Base-by-base conservation (phyloP, 1,284 basidiomycete species). In the Apiotrichum sp. region DNA sequence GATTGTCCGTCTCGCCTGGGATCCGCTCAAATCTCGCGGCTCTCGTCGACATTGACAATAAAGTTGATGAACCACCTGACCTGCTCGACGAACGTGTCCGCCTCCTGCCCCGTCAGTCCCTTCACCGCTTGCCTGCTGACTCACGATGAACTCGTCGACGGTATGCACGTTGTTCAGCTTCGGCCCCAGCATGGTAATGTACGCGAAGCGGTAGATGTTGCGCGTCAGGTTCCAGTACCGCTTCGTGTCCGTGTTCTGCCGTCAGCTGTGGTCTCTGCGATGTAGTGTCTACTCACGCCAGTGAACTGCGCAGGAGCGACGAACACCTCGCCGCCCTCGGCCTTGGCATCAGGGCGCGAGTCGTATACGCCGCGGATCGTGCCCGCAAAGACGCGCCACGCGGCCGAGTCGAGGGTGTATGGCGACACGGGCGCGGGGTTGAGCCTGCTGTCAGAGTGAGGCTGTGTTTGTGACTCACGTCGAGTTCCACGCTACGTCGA, bases 361-460 rank as follows among this genome's bases (percentile, higher is more conserved):
- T 58, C 58, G 55, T 65, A 72, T 2, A 69, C 66, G 33, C 62
- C 54, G 56, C 66, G 66, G 52, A 65, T 62, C 1, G 72, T 68
- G 13, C 71, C 71, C 8, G 68, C 57, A 6, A 74, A 61, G 9
- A 74, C 47, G 36, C 66, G 61, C 72, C 72, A 74, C 8, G 69
- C 69, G 9, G 67, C 29, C 22, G 52, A 53, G 34, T 69, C 66
- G 42, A 64, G 55, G 2, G 69, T 68, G 58, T 63, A 66, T 11
- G 73, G 72, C 31, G 69, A 70, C 16, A 75, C 62, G 8, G 71
- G 73, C 4, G 73, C 73, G 4, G 73, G 70, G 58, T 75, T 59
- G 49, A 73, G 68, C 62, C 45, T 47, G 34, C 4, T 43, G 42
- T 43, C 13, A 16, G 29, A 16, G 8, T 29, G 6, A 43, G 9